Percentiles rank a stretch among this genome's conserved stretches.
These are phyloP conservation scores for Fonsecaea monophora DNA, from an alignment of 2,329 filamentous ascomycete species.

Conservation along the genomic window DNA sequence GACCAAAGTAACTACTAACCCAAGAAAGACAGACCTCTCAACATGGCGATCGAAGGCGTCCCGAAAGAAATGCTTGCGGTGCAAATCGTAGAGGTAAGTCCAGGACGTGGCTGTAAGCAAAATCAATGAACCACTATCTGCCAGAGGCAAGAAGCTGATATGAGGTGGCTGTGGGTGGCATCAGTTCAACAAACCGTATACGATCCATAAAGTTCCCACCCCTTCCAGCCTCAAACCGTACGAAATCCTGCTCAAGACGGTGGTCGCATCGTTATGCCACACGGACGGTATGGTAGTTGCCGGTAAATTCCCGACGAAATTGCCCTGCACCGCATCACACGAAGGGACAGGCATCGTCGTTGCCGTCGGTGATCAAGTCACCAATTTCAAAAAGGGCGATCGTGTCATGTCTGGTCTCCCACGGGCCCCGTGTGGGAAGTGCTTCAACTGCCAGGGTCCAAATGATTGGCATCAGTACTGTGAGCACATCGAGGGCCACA, in stretches of 20 bases:
- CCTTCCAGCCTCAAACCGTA: constrained; percentile 56
- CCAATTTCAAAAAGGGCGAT: constrained; percentile 57
- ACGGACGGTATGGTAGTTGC: constrained; percentile 64
- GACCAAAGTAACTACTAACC: not conserved
- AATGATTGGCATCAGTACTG: constrained; percentile 64
- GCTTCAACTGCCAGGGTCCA: constrained; percentile 57
- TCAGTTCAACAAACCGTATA: constrained; percentile 60
- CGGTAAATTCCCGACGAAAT: constrained; percentile 56
- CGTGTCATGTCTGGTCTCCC: constrained; percentile 64
- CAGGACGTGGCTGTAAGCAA: not conserved
- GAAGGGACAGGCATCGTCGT: constrained; percentile 65
- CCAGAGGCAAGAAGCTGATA: not conserved
- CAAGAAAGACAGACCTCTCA: not conserved
- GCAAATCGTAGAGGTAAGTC: constrained; percentile 37
- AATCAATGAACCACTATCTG: not conserved
- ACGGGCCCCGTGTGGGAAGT: constrained; percentile 61
- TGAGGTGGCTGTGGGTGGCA: not conserved
- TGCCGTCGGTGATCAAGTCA: constrained; percentile 52
- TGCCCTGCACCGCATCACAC: constrained; percentile 64
- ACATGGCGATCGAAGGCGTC: constrained; percentile 35
- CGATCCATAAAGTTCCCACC: constrained; percentile 58
- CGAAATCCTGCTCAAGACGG: constrained; percentile 67
- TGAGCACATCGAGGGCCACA: constrained; percentile 50
- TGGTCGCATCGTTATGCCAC: constrained; percentile 67
- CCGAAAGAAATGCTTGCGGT: constrained; percentile 39